These are phyloP conservation scores for Plenodomus tracheiphilus DNA, from an alignment of 2,329 filamentous ascomycete species.

Conservation along the genomic window DNA sequence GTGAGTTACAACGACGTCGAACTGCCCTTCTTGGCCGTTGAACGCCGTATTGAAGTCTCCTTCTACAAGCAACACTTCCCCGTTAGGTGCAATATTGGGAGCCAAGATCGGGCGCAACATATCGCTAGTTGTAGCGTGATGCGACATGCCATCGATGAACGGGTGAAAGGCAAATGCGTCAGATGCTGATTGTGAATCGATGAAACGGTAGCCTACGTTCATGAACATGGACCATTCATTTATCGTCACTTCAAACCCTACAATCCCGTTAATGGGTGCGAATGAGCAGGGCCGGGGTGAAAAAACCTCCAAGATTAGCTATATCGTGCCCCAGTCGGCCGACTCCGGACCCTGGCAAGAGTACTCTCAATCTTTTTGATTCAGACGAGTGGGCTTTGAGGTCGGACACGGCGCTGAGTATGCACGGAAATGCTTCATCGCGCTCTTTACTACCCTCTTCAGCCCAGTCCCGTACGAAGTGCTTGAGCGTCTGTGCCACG, in stretches of 20 bases:
- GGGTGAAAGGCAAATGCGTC: constrained; percentile 49
- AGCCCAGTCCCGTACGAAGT: constrained; percentile 62
- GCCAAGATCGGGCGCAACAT: constrained; percentile 53
- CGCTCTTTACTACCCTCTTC: constrained; percentile 54
- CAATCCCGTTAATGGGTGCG: neutral
- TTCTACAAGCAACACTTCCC: constrained; percentile 54
- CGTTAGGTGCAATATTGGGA: constrained; percentile 44
- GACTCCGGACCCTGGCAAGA: constrained; percentile 59
- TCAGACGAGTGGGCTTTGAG: neutral
- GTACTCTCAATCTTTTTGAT: constrained; percentile 40
- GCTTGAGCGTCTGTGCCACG: constrained; percentile 59
- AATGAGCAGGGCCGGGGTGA: too few relatives aligned
- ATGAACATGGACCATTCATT: constrained; percentile 65
- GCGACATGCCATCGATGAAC: constrained; percentile 61
- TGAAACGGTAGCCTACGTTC: constrained; percentile 58
- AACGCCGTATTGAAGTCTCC: constrained; percentile 59
- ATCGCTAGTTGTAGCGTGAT: constrained; percentile 55
- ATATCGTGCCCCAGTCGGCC: constrained; percentile 59
- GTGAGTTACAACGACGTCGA: constrained; percentile 58
- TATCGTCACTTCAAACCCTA: constrained; percentile 56
- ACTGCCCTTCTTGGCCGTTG: constrained; percentile 29
- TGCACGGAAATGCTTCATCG: constrained; percentile 43
- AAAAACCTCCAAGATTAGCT: constrained; percentile 45
- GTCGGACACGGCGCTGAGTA: constrained; percentile 30
- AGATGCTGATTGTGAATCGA: constrained; percentile 41